phyloP scores from a whole-genome alignment of 176 grass and related monocot species.

The Tillandsia fasciculata region DNA sequence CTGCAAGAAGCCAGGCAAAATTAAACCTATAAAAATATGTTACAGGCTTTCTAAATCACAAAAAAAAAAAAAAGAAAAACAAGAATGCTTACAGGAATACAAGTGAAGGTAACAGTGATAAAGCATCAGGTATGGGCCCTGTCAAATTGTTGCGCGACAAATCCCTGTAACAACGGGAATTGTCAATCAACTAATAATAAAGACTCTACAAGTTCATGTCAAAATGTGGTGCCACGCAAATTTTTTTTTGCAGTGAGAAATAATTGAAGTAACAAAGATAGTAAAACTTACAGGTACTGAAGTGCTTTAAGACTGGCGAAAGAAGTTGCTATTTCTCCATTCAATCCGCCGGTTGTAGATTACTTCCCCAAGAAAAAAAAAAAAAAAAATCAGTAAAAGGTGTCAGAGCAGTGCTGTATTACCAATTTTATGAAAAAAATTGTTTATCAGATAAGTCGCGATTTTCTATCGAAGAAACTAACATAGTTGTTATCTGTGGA shows the following conservation, averaged over 20 bases:
- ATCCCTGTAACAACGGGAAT: constrained; percentile 2
- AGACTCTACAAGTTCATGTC: neutral
- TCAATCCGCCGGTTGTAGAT: constrained; percentile 17
- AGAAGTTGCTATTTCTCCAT: constrained; percentile 11
- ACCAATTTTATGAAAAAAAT: neutral
- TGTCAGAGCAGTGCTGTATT: neutral
- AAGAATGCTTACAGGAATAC: constrained; percentile 12
- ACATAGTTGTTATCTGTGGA: constrained; percentile 30
- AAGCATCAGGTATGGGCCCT: constrained; percentile 10
- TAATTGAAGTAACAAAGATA: too few species aligned
- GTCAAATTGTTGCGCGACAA: constrained; percentile 18
- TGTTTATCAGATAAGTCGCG: neutral
- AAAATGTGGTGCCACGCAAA: too few species aligned
- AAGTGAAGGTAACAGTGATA: constrained; percentile 5
- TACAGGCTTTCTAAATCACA: neutral
- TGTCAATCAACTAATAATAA: neutral
- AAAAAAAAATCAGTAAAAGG: neutral
- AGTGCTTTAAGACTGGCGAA: constrained; percentile 25
- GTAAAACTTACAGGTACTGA: constrained; percentile 23
- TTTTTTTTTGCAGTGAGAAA: too few species aligned
- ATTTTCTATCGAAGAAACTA: neutral
- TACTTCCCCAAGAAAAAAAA: constrained; percentile 6
- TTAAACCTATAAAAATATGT: neutral
- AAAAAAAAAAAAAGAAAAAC: neutral
- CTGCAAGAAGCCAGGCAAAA: constrained; percentile 6